Conservation (phyloP, 306 rosid genomes). For the Cucurbita moschata region DNA sequence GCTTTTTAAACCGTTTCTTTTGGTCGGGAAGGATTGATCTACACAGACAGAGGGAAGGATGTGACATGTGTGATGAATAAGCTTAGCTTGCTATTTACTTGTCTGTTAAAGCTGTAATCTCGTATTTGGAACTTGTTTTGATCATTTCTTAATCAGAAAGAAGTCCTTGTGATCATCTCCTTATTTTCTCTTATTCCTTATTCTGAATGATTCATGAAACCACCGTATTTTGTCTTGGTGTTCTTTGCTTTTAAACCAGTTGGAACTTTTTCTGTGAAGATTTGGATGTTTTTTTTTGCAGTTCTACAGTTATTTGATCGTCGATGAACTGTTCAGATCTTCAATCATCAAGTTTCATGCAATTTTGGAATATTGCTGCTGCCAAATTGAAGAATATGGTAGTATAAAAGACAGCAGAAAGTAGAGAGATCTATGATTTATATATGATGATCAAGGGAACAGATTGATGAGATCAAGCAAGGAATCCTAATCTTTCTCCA, state of each 20-base stretch:
- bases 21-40: background rate
- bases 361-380: background rate
- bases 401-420: background rate
- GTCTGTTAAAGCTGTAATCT: no score
- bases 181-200: no score
- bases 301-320: no score
- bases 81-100: background rate
- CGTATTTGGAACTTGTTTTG: no score
- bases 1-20: background rate
- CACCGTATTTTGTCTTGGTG: background rate
- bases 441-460: background rate
- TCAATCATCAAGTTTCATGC: background rate
- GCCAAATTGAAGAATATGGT: background rate
- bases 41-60: background rate
- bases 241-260: background rate
- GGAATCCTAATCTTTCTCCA: conserved; percentile 90
- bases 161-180: no score
- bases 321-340: background rate
- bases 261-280: background rate
- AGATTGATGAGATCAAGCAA: conserved; percentile 33
- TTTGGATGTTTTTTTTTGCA: background rate
- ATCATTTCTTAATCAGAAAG: no score
- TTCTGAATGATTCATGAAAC: no score
- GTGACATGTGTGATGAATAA: background rate
- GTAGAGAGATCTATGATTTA: background rate